These are phyloP conservation scores for Candida sp. DNA, from an alignment of 1,139 yeast species.

Conservation along the genomic window DNA sequence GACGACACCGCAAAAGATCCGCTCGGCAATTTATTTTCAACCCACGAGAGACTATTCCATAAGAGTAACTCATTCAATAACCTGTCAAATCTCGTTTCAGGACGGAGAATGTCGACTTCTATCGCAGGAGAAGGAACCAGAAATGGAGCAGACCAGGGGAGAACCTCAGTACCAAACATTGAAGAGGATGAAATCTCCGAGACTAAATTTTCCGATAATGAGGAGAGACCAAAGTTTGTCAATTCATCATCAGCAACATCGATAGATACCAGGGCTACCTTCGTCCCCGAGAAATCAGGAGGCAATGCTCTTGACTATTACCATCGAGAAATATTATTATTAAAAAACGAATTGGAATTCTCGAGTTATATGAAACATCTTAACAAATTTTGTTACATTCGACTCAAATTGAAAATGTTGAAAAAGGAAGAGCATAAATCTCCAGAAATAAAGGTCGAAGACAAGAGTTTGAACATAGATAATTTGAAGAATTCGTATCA, in stretches of 20 bases:
- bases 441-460: slow-evolving; percentile 11
- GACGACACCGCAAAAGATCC: slow-evolving; percentile 15
- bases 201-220: not conserved
- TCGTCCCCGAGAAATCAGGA: not conserved
- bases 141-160: not conserved
- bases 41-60: slow-evolving; percentile 32
- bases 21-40: slow-evolving; percentile 22
- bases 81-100: not conserved
- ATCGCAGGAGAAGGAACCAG: not conserved
- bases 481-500: slow-evolving; percentile 4
- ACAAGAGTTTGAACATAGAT: slow-evolving; percentile 6
- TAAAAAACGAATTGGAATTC: slow-evolving; percentile 64
- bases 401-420: slow-evolving; percentile 26
- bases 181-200: not conserved
- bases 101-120: not conserved
- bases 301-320: slow-evolving; percentile 41
- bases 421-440: slow-evolving; percentile 10
- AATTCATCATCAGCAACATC: slow-evolving; percentile 21
- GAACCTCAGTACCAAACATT: not conserved
- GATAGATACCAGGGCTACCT: slow-evolving; percentile 13
- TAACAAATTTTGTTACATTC: slow-evolving; percentile 44
- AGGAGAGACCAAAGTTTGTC: not conserved
- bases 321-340: slow-evolving; percentile 55
- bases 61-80: slow-evolving; percentile 2
- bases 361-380: slow-evolving; percentile 52